phyloP scores from a whole-genome alignment of 805 yeast species.

The Schwanniomyces vanrijiae region DNA sequence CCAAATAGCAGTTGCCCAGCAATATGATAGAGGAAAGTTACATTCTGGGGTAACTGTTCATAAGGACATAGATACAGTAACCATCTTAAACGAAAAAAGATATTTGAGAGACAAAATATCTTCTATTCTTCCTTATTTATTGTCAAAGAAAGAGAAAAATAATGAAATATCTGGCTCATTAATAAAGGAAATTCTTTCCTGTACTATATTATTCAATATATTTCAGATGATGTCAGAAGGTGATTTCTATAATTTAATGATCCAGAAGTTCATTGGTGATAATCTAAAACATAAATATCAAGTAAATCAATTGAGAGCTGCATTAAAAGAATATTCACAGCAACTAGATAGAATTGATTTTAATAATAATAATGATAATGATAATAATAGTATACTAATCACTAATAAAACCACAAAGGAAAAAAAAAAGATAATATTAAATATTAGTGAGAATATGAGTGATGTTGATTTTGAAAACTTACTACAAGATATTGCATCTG shows the following conservation, averaged over 20 bases:
- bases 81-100: conserved; percentile 40
- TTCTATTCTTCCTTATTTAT: conserved; percentile 47
- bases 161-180: conserved; percentile 52
- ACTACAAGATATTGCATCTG: conserved; percentile 10
- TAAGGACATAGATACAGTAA: conserved; percentile 15
- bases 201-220: conserved; percentile 49
- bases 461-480: conserved; percentile 14
- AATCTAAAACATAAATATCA: conserved; percentile 72
- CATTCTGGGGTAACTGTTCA: conserved; percentile 56
- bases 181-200: conserved; percentile 61
- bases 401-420: neutral
- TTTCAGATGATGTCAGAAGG: conserved; percentile 62
- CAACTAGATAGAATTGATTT: conserved; percentile 2
- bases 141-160: conserved; percentile 45
- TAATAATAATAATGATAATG: neutral
- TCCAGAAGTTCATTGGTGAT: conserved; percentile 59
- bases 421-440: neutral
- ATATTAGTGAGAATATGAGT: conserved; percentile 7
- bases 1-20: conserved; percentile 41
- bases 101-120: conserved; percentile 48
- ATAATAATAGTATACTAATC: neutral
- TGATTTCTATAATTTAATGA: conserved; percentile 70
- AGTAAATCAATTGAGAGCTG: conserved; percentile 68
- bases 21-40: conserved; percentile 50
- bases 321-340: conserved; percentile 62